Conservation (phyloP, 768 basidiomycete species). For the Termitomyces sp. region DNA sequence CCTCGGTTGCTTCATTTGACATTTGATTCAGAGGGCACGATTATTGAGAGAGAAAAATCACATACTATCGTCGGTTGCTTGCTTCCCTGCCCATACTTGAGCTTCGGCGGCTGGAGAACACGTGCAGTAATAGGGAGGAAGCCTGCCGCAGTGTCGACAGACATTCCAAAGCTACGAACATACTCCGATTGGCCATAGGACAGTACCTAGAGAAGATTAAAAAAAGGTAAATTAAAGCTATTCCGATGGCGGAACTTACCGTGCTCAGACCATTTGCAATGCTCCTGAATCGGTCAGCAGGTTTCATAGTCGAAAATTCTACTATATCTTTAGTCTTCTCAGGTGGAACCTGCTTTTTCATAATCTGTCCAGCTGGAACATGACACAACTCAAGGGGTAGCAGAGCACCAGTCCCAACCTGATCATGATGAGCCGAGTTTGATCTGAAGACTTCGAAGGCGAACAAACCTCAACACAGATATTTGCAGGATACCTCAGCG, state of each 20-base stretch:
- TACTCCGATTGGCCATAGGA: slow-evolving; percentile 70
- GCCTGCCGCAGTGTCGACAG: slow-evolving; percentile 38
- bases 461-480: slow-evolving; percentile 48
- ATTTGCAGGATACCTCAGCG: slow-evolving; percentile 39
- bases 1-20: slow-evolving; percentile 40
- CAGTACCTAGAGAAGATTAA: slow-evolving; percentile 33
- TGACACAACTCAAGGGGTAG: slow-evolving; percentile 65
- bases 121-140: slow-evolving; percentile 53
- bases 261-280: slow-evolving; percentile 44
- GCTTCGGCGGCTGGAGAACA: slow-evolving; percentile 52
- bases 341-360: slow-evolving; percentile 64
- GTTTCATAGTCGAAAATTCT: slow-evolving; percentile 62
- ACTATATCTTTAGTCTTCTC: slow-evolving; percentile 62
- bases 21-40: slow-evolving; percentile 1
- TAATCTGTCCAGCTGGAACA: slow-evolving; percentile 62
- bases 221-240: neutral
- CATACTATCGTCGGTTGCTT: slow-evolving; percentile 47
- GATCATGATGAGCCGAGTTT: neutral
- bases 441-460: neutral
- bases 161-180: slow-evolving; percentile 64
- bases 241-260: neutral
- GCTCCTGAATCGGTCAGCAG: slow-evolving; percentile 47
- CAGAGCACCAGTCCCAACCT: slow-evolving; percentile 59
- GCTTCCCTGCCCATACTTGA: slow-evolving; percentile 58
- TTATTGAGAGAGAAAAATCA: neutral